Evolutionary conservation across 2,329 filamentous ascomycete genomes (phyloP).

Genomic region (Diaporthe vexans): DNA sequence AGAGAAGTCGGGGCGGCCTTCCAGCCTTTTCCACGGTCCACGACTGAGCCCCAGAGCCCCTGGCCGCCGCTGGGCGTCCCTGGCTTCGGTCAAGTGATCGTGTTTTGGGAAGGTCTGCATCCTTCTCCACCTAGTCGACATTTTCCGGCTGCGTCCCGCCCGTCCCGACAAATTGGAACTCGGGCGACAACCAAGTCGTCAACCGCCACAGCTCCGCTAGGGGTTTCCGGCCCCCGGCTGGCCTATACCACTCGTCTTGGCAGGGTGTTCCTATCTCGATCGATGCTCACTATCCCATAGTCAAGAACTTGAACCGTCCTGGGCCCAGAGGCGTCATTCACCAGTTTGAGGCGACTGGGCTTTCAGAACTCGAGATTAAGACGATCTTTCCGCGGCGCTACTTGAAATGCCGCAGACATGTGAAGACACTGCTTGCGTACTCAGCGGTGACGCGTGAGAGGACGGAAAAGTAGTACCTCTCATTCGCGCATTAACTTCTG

Average conservation of each 20-base stretch:
- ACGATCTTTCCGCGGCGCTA: neutral
- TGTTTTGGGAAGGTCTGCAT: conserved; percentile 17
- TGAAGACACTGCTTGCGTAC: conserved; percentile 11
- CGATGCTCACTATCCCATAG: neutral
- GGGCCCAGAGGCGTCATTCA: neutral
- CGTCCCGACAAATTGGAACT: conserved; percentile 30
- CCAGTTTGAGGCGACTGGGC: neutral
- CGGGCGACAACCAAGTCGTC: neutral
- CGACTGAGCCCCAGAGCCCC: neutral
- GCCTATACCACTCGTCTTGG: neutral
- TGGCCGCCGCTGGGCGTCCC: conserved; percentile 9
- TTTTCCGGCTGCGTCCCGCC: conserved; percentile 17
- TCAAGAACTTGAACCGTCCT: neutral
- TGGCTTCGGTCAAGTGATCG: conserved; percentile 6
- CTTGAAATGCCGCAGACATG: conserved; percentile 4
- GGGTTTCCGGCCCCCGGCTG: conserved; percentile 1
- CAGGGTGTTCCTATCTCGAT: conserved; percentile 16
- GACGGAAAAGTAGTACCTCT: neutral
- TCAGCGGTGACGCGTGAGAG: neutral
- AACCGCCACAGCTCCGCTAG: neutral
- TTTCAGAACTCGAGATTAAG: neutral
- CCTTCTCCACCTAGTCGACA: neutral
- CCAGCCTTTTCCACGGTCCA: too few species aligned
- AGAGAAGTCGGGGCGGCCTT: neutral
- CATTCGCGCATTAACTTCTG: conserved; percentile 24